Base-by-base conservation (phyloP, 192 early-diverging fungal genomes). In the Mortierella antarctica region DNA sequence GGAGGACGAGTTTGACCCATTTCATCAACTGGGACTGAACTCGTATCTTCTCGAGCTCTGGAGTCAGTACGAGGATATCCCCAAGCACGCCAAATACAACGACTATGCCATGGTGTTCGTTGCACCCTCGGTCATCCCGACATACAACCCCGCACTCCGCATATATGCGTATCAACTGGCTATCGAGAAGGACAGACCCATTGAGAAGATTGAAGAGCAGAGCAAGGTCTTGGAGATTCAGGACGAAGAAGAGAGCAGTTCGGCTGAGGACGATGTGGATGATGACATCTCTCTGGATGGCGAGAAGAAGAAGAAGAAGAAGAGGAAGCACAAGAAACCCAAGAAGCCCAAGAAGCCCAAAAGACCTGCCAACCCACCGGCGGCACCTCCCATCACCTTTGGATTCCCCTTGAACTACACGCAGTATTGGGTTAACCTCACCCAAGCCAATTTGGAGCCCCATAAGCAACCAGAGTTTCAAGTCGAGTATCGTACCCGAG, bases 101-200 rank as follows among this genome's bases (percentile, higher is more conserved):
- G 69, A 84, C 17, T 84, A 82, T 52, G 82, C 72, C 4, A 79
- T 86, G 4, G 83, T 86, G 8, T 81, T 84, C 5, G 84, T 94
- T 0, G 83, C 89, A 11, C 93, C 93, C 4, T 87, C 90, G 52
- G 84, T 94, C 0, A 72, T 94, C 11, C 93, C 93, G 20, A 87
- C 83, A 11, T 91, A 88, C 62, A 74, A 88, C 55, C 93, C 91
- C 5, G 77, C 86, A 0, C 89, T 92, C 61, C 88, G 91, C n/a
- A 75, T 92, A 0, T 87, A 87, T 49, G 71, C 84, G 51, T 92
- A 92, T 52, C 80, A 87, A 40, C 42, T 73, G 20, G 71, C 73
- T 17, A 65, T 62, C 21, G 75, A 79, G 49, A 79, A 71, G 53
- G 51, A 23, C 23, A n/a, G 17, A 7, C 53, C 13, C 21, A 51